phyloP scores from a whole-genome alignment of 805 yeast species.

The Lipomyces spencermartinsiae region DNA sequence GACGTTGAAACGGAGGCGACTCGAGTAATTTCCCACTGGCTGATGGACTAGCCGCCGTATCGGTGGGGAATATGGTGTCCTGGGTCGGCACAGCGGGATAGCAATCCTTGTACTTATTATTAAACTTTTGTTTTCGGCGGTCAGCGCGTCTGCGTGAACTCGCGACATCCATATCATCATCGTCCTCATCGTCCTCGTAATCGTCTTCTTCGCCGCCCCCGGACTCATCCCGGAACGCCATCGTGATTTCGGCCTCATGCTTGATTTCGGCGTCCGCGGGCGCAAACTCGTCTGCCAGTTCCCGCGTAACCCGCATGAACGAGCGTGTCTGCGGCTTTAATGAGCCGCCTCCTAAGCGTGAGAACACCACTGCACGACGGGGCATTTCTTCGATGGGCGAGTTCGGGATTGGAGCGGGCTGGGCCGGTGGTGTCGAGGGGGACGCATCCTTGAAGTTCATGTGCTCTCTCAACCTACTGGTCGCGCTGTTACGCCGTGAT shows the following conservation, averaged over 20 bases:
- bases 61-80: not conserved
- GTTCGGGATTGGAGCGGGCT: not conserved
- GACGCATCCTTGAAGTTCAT: not conserved
- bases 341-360: constrained; percentile 34
- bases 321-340: constrained; percentile 35
- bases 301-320: constrained; percentile 37
- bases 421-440: not conserved
- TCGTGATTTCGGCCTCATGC: constrained; percentile 40
- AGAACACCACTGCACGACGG: constrained; percentile 32
- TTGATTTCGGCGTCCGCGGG: constrained; percentile 40
- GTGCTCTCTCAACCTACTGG: not conserved
- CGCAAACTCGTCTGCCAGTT: constrained; percentile 37
- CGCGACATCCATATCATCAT: constrained; percentile 12
- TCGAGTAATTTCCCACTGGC: constrained; percentile 10
- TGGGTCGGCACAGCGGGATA: not conserved
- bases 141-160: not conserved
- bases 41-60: not conserved
- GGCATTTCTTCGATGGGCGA: constrained; percentile 28
- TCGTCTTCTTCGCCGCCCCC: constrained; percentile 25
- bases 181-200: constrained; percentile 28
- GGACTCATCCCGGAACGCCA: constrained; percentile 33
- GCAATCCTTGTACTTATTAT: not conserved
- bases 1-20: constrained; percentile 13
- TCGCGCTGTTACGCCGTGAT: not conserved
- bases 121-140: not conserved